phyloP scores from a whole-genome alignment of 352 stramenopile genomes.

The Lagenidium giganteum region DNA sequence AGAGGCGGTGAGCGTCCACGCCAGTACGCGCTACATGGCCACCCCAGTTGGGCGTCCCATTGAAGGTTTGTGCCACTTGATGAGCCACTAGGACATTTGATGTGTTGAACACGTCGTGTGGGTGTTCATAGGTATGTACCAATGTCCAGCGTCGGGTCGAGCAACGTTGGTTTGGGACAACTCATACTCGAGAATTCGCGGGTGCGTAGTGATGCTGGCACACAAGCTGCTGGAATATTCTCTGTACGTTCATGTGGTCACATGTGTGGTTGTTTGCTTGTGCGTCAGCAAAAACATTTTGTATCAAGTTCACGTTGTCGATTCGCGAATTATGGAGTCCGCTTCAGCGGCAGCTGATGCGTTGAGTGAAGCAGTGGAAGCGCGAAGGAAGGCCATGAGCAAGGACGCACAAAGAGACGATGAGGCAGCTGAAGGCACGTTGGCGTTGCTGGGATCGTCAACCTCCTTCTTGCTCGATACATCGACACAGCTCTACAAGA shows the following conservation, averaged over 20 bases:
- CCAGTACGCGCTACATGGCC: conserved; percentile 51
- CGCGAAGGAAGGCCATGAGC: conserved; percentile 12
- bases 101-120: background rate
- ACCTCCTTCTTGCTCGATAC: conserved; percentile 34
- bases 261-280: background rate
- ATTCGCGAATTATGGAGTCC: conserved; percentile 65
- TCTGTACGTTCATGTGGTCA: background rate
- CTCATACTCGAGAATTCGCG: conserved; percentile 69
- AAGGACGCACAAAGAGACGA: conserved; percentile 31
- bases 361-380: conserved; percentile 57
- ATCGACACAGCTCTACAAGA: conserved; percentile 29
- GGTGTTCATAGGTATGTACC: conserved; percentile 32
- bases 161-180: conserved; percentile 75
- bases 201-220: conserved; percentile 21
- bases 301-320: conserved; percentile 73
- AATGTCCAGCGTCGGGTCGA: conserved; percentile 47
- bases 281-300: conserved; percentile 59
- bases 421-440: conserved; percentile 17
- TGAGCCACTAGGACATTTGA: background rate
- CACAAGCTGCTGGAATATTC: too few species aligned
- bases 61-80: conserved; percentile 26
- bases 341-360: conserved; percentile 62
- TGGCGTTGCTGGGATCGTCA: conserved; percentile 8
- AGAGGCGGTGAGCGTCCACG: conserved; percentile 53
- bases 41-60: conserved; percentile 40